A percentile compares a stretch with the other conserved stretches of the same genome.
Conservation (phyloP, 73 alveolate genomes). For the Paraurostyla sp. region DNA sequence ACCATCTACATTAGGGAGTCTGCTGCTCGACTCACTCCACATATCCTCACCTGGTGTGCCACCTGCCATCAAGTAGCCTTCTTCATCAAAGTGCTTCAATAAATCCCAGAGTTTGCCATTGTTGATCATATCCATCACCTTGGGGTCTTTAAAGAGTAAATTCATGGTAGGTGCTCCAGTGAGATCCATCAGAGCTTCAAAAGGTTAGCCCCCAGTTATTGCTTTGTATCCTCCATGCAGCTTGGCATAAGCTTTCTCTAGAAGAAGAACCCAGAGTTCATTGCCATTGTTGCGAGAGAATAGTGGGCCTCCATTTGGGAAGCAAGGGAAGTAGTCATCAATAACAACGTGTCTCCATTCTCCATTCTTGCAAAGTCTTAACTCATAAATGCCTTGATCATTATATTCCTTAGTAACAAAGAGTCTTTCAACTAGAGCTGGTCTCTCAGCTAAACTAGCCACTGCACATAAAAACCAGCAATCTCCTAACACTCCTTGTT, state of each 20-base stretch:
- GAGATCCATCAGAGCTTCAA: slow-evolving; percentile 63
- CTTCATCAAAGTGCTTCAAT: slow-evolving; percentile 15
- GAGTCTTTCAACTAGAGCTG: slow-evolving; percentile 89
- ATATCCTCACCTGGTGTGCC: background rate
- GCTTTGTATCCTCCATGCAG: slow-evolving; percentile 72
- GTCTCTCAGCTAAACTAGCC: slow-evolving; percentile 87
- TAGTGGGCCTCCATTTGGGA: slow-evolving; percentile 77
- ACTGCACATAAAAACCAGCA: slow-evolving; percentile 86
- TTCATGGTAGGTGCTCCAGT: slow-evolving; percentile 83
- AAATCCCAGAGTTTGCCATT: slow-evolving; percentile 34
- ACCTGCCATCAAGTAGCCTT: slow-evolving; percentile 13
- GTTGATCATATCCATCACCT: slow-evolving; percentile 1
- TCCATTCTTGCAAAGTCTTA: slow-evolving; percentile 82
- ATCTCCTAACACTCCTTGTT: slow-evolving; percentile 86
- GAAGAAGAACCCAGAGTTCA: slow-evolving; percentile 81
- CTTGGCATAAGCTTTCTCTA: slow-evolving; percentile 85
- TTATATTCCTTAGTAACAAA: slow-evolving; percentile 46
- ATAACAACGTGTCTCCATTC: slow-evolving; percentile 77
- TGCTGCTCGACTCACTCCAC: background rate
- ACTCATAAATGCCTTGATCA: slow-evolving; percentile 71
- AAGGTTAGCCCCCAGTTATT: slow-evolving; percentile 44
- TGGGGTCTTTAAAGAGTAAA: slow-evolving; percentile 42
- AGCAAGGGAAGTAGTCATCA: slow-evolving; percentile 91
- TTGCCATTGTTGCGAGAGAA: slow-evolving; percentile 34
- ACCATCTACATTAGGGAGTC: background rate